Evolutionary conservation across 2,329 filamentous ascomycete genomes (phyloP).

Genomic region (Elsinoe batatas): DNA sequence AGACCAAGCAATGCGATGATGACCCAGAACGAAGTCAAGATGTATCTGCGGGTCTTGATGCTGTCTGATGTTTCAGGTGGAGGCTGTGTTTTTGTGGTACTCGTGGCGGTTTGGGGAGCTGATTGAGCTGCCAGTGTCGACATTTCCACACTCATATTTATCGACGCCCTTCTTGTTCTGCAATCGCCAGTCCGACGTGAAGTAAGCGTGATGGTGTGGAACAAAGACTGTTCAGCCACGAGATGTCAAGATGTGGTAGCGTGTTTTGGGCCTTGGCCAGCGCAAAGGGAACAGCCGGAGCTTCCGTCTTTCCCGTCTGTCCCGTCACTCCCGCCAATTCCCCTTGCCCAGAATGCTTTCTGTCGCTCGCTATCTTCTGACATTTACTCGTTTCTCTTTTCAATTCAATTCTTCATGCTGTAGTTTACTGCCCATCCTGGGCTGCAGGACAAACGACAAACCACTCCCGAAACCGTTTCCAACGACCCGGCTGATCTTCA

Average conservation of each 20-base stretch:
- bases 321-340: neutral
- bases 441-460: conserved; percentile 9
- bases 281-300: neutral
- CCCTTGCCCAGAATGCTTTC: neutral
- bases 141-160: neutral
- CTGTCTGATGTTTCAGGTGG: conserved; percentile 68
- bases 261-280: neutral
- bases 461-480: neutral
- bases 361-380: neutral
- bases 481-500: conserved; percentile 10
- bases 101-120: conserved; percentile 2
- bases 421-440: conserved; percentile 3
- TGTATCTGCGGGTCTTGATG: conserved; percentile 57
- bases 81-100: conserved; percentile 33
- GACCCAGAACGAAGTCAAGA: conserved; percentile 84
- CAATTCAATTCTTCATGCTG: conserved; percentile 5
- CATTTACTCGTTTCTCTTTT: neutral
- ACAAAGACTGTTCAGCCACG: neutral
- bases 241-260: neutral
- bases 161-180: neutral
- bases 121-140: conserved; percentile 1
- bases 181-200: neutral
- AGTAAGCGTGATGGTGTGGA: neutral
- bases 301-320: neutral
- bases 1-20: conserved; percentile 75